Evolutionary conservation across 2,329 filamentous ascomycete species (phyloP).

Genomic region (Metarhizium anisopliae): DNA sequence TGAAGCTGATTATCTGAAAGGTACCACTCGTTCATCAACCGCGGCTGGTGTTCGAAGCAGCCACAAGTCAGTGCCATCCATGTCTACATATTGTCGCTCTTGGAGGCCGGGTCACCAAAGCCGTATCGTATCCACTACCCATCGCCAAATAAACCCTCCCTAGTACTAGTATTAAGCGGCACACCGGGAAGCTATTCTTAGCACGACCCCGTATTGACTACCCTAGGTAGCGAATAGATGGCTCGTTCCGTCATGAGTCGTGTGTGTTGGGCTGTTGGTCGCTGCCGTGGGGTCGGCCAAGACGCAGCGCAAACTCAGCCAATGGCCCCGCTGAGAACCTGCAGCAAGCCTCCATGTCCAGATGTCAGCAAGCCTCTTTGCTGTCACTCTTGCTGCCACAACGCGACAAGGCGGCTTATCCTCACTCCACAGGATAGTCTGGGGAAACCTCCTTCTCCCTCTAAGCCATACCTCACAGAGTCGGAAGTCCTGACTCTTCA

Average conservation of each 20-base stretch:
- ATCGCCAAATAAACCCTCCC: too few relatives aligned
- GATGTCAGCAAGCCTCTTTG: too few relatives aligned
- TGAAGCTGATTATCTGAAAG: too few relatives aligned
- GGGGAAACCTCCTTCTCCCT: neutral
- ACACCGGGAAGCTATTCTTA: neutral
- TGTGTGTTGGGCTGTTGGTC: neutral
- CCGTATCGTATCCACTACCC: too few relatives aligned
- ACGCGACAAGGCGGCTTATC: neutral
- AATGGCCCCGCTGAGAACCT: neutral
- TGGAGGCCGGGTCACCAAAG: too few relatives aligned
- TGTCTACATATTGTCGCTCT: too few relatives aligned
- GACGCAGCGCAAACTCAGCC: neutral
- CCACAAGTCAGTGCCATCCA: too few relatives aligned
- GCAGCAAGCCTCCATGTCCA: neutral
- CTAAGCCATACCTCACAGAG: neutral
- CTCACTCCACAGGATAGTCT: too few relatives aligned
- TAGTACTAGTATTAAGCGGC: too few relatives aligned
- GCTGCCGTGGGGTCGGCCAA: neutral
- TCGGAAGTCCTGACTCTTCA: neutral
- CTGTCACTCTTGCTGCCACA: neutral
- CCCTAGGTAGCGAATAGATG: neutral
- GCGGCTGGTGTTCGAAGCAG: too few relatives aligned
- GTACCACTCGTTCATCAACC: too few relatives aligned
- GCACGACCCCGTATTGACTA: neutral
- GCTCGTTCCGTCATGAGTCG: too few relatives aligned